Evolutionary conservation across 148 eudicot species (phyloP).

Genomic region (Rhododendron vialii): DNA sequence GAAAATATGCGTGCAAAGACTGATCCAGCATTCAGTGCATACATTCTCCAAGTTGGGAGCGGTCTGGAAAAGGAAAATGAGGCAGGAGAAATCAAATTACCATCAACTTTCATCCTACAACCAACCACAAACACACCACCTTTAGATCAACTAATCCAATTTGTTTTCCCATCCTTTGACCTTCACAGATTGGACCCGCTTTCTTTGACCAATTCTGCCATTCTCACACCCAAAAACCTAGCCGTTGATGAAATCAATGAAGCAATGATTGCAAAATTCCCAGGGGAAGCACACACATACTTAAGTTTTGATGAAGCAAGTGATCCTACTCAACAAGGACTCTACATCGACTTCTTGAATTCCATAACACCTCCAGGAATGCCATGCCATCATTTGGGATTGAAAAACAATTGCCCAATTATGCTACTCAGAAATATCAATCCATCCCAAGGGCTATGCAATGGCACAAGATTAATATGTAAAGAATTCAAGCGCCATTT

Average conservation of each 20-base stretch:
- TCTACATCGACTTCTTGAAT: background rate
- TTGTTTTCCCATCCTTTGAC: background rate
- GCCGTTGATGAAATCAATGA: background rate
- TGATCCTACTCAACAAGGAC: background rate
- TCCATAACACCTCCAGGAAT: background rate
- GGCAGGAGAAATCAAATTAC: too few relatives aligned
- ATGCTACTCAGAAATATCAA: background rate
- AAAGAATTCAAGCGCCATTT: background rate
- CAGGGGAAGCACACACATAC: background rate
- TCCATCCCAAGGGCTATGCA: background rate
- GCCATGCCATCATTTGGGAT: accelerated
- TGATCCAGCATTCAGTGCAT: background rate
- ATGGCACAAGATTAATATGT: background rate
- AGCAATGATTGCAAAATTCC: accelerated
- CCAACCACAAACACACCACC: background rate
- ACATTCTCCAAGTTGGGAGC: background rate
- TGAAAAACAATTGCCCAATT: background rate
- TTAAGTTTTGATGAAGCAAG: background rate
- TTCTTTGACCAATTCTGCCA: background rate
- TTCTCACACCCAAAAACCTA: background rate
- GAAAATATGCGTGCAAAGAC: background rate
- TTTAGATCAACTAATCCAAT: background rate
- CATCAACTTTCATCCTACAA: accelerated
- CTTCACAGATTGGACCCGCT: accelerated
- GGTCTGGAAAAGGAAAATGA: background rate